Percentiles rank a stretch among this genome's conserved stretches.
phyloP scores from a whole-genome alignment of 139 green algal species.

The Yamagishiella unicocca region DNA sequence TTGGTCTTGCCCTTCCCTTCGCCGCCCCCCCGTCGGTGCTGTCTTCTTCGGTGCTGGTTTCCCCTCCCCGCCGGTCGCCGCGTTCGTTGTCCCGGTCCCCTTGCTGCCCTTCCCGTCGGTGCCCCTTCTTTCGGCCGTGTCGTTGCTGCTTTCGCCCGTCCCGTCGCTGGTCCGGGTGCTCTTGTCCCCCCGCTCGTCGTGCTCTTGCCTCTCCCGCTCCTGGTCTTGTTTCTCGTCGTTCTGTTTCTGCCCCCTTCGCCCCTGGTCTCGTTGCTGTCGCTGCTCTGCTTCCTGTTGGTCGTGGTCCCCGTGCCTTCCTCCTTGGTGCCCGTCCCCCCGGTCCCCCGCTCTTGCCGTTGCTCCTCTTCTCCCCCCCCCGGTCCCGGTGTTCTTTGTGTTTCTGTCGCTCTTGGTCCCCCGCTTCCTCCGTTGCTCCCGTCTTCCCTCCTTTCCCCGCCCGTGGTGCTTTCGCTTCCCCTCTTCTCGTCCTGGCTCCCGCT shows the following conservation, averaged over 20 bases:
- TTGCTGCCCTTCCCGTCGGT: background rate
- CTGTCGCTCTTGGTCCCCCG: background rate
- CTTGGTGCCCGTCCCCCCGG: background rate
- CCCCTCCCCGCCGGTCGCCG: background rate
- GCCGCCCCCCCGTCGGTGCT: background rate
- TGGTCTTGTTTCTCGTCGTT: background rate
- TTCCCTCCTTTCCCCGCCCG: background rate
- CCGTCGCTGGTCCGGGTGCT: background rate
- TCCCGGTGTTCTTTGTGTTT: background rate
- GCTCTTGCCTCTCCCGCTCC: background rate
- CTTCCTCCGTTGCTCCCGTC: background rate
- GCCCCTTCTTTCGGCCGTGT: background rate
- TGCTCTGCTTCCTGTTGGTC: background rate
- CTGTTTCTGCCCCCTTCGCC: background rate
- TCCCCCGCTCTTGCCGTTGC: background rate
- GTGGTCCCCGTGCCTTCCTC: background rate
- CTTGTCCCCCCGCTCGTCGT: background rate
- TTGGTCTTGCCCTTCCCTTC: background rate
- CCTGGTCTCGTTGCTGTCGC: background rate
- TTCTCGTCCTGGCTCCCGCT: background rate
- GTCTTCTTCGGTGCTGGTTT: background rate
- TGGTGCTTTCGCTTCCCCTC: background rate
- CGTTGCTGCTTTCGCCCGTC: background rate
- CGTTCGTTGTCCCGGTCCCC: background rate
- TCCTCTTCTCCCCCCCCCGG: background rate